Conservation (phyloP, 495 filamentous ascomycete species). For the Hyaloscypha hepaticicola region DNA sequence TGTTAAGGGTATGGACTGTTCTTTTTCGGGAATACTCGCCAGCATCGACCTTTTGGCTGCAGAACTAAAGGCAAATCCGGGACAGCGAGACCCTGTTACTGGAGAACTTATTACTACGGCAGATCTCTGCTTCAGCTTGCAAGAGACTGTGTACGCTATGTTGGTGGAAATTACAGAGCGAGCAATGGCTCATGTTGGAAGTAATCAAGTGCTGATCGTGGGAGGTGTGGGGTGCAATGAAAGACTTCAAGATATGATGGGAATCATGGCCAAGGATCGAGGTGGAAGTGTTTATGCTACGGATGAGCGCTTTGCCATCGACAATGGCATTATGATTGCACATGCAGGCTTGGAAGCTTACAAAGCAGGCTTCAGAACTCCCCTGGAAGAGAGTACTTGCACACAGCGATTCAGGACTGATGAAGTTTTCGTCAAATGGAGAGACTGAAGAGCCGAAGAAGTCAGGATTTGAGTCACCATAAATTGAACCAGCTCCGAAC, state of each 20-base stretch:
- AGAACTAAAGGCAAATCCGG: conserved; percentile 52
- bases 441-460: conserved; percentile 52
- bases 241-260: conserved; percentile 98
- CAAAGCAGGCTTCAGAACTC: conserved; percentile 71
- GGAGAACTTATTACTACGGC: conserved; percentile 63
- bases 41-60: conserved; percentile 75
- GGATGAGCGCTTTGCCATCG: conserved; percentile 96
- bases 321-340: conserved; percentile 99
- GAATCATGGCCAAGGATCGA: conserved; percentile 85
- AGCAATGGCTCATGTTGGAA: conserved; percentile 96
- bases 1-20: conserved; percentile 98
- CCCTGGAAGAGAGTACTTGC: conserved; percentile 78
- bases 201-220: conserved; percentile 86
- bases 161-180: conserved; percentile 97
- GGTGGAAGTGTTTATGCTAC: conserved; percentile 92
- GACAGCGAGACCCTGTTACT: conserved; percentile 39
- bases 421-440: conserved; percentile 89
- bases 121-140: conserved; percentile 90
- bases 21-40: conserved; percentile 87
- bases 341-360: conserved; percentile 90
- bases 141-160: conserved; percentile 96
- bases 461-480: background rate
- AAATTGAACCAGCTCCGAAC: too few relatives aligned
- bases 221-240: conserved; percentile 99
- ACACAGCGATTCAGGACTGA: conserved; percentile 96